phyloP scores from a whole-genome alignment of 83 land plant genomes.

The Picea mariana region DNA sequence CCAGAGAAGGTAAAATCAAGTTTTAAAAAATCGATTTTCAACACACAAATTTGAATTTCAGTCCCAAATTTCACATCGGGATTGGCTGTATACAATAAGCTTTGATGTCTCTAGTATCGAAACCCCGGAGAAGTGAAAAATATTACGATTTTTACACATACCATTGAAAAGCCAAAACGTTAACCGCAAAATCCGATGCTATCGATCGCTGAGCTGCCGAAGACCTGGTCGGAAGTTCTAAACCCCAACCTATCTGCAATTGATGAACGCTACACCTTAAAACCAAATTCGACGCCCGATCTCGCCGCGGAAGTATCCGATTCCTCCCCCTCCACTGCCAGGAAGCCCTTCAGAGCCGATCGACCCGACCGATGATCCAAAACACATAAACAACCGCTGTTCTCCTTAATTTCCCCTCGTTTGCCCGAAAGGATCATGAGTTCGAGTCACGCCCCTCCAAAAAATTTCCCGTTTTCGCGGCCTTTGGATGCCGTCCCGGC shows the following conservation, averaged over 20 bases:
- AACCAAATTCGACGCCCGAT: neutral
- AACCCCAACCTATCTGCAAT: constrained; percentile 6
- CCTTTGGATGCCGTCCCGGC: neutral
- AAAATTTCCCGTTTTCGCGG: neutral
- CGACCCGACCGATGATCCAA: neutral
- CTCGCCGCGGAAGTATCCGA: constrained; percentile 8
- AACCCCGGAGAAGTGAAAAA: neutral
- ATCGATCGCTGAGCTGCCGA: neutral
- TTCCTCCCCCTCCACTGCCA: neutral
- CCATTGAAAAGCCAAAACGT: neutral
- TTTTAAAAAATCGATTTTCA: too few relatives aligned
- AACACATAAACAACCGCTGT: neutral
- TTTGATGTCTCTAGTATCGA: neutral
- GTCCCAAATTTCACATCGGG: neutral
- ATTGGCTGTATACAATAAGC: neutral
- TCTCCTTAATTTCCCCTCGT: neutral
- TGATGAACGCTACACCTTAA: neutral
- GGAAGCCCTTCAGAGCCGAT: neutral
- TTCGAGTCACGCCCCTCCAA: neutral
- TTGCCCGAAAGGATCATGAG: constrained; percentile 6
- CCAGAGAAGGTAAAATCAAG: too few relatives aligned
- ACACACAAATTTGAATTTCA: too few relatives aligned
- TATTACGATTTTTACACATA: neutral
- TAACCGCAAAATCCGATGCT: neutral
- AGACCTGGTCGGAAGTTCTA: neutral